These are phyloP conservation scores for Candida labiduridarum DNA, from an alignment of 1,139 yeast species.

Conservation along the genomic window DNA sequence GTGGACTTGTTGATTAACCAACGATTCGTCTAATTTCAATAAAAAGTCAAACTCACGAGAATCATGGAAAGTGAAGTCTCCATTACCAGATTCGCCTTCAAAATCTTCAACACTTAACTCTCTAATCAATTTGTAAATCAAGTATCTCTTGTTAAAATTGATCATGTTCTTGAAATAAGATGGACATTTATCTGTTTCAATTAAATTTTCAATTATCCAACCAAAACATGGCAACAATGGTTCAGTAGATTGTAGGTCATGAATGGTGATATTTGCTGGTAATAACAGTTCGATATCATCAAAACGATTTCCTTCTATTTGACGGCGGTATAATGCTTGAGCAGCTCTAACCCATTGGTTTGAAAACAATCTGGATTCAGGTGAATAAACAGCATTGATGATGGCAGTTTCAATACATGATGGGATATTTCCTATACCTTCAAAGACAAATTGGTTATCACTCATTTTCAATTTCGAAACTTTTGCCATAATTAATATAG, in stretches of 20 bases:
- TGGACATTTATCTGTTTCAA: conserved; percentile 40
- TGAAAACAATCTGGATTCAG: conserved; percentile 74
- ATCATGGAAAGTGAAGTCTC: conserved; percentile 30
- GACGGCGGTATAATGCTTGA: conserved; percentile 19
- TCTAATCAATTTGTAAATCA: conserved; percentile 43
- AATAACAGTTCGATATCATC: conserved; percentile 41
- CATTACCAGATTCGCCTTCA: conserved; percentile 18
- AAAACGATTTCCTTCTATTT: conserved; percentile 16
- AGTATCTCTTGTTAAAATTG: conserved; percentile 48
- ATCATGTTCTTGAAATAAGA: conserved; percentile 32
- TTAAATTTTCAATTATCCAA: conserved; percentile 49
- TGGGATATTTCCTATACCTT: conserved; percentile 61
- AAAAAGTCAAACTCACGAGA: conserved; percentile 50
- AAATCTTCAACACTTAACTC: conserved; percentile 45
- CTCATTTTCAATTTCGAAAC: conserved; percentile 72
- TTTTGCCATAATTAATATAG: conserved; percentile 67
- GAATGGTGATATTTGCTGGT: conserved; percentile 29
- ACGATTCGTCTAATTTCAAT: conserved; percentile 43
- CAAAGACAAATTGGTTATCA: conserved; percentile 58
- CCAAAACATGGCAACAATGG: conserved; percentile 81
- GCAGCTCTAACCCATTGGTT: conserved; percentile 67
- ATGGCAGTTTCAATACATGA: conserved; percentile 85
- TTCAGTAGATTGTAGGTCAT: conserved; percentile 38
- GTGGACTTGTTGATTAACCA: conserved; percentile 25
- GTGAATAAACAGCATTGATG: conserved; percentile 72